A percentile compares a stretch with the other conserved stretches of the same genome.
Evolutionary conservation across 495 filamentous ascomycete genomes (phyloP).

Genomic region (Hamigera avellanea): DNA sequence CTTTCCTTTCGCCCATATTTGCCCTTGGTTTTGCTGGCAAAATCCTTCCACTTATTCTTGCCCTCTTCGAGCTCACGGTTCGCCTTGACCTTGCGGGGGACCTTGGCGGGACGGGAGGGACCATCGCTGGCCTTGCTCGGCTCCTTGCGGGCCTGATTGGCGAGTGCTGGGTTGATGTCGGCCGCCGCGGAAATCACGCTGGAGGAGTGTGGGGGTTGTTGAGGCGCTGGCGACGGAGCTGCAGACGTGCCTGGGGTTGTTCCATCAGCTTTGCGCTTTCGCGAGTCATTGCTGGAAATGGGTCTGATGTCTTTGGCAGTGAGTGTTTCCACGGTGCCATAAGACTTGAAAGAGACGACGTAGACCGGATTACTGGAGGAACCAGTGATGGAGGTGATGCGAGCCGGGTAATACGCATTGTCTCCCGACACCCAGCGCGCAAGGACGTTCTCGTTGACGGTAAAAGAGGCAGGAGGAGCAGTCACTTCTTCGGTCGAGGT

Average conservation of each 20-base stretch:
- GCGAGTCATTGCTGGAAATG: conserved; percentile 48
- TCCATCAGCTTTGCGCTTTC: conserved; percentile 88
- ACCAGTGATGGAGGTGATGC: conserved; percentile 87
- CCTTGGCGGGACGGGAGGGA: conserved; percentile 51
- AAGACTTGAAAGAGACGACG: conserved; percentile 85
- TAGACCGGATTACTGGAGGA: conserved; percentile 81
- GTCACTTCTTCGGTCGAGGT: conserved; percentile 33
- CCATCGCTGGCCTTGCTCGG: conserved; percentile 56
- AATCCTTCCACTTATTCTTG: conserved; percentile 93
- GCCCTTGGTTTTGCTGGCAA: conserved; percentile 63
- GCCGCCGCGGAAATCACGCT: conserved; percentile 83
- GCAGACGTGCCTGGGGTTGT: conserved; percentile 44
- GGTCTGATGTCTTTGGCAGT: conserved; percentile 76
- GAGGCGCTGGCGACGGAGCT: conserved; percentile 32
- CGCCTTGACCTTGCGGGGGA: conserved; percentile 75
- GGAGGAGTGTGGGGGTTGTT: conserved; percentile 17
- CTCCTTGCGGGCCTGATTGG: conserved; percentile 56
- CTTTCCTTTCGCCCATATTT: conserved; percentile 83
- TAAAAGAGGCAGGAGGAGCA: conserved; percentile 45
- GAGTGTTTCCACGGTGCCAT: conserved; percentile 72
- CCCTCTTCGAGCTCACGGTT: conserved; percentile 79
- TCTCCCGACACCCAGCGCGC: conserved; percentile 88
- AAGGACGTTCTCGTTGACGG: conserved; percentile 81
- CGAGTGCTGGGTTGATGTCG: conserved; percentile 69
- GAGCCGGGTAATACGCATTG: conserved; percentile 81